phyloP scores from a whole-genome alignment of 371 early-diverging fungal genomes.

The Mucor piriformis region DNA sequence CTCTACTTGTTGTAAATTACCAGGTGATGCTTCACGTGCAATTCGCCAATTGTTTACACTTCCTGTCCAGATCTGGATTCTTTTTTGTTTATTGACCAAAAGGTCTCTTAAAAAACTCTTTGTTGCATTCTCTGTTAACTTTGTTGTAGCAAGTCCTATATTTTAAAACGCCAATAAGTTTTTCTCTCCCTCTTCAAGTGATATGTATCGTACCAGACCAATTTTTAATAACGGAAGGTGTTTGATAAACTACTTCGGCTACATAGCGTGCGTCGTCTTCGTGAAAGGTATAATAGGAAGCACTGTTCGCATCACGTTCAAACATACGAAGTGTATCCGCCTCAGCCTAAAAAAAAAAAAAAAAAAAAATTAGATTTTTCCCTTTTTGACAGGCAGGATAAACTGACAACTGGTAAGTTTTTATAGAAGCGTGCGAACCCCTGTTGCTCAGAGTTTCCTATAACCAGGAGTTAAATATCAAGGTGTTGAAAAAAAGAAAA shows the following conservation, averaged over 20 bases:
- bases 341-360: no score
- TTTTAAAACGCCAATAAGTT: no score
- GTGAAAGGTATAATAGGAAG: constrained; percentile 77
- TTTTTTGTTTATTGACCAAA: constrained; percentile 71
- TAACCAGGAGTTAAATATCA: background rate
- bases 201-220: constrained; percentile 64
- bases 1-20: constrained; percentile 89
- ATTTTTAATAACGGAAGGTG: constrained; percentile 87
- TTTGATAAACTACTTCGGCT: constrained; percentile 86
- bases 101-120: constrained; percentile 81
- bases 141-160: constrained; percentile 78
- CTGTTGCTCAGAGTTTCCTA: constrained; percentile 44
- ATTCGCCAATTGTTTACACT: constrained; percentile 57
- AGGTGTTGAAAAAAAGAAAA: background rate
- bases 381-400: background rate
- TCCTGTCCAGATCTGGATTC: constrained; percentile 87
- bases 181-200: no score
- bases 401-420: constrained; percentile 24
- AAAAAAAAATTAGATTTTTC: no score
- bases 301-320: constrained; percentile 60
- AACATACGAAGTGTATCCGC: constrained; percentile 72
- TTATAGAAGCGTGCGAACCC: constrained; percentile 40
- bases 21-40: constrained; percentile 82
- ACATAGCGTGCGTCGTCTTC: constrained; percentile 87
- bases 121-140: constrained; percentile 73